phyloP scores from a whole-genome alignment of 805 yeast species.

The Yarrowia sp. region DNA sequence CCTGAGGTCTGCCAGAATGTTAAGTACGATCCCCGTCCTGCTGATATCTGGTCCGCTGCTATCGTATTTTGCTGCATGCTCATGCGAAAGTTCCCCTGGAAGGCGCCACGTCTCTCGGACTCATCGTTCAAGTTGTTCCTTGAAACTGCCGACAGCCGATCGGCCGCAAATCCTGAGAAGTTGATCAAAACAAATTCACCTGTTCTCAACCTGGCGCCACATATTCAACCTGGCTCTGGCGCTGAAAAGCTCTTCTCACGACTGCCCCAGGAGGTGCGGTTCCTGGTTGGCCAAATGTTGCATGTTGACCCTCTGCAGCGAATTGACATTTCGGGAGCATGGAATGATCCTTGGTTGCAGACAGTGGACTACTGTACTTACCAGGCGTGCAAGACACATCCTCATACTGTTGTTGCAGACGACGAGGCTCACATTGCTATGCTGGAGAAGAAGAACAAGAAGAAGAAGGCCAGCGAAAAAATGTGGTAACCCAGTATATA shows the following conservation, averaged over 20 bases:
- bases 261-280: conserved; percentile 66
- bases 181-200: neutral
- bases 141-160: neutral
- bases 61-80: conserved; percentile 90
- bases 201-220: conserved; percentile 6
- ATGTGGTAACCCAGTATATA: conserved; percentile 36
- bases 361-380: conserved; percentile 67
- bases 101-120: conserved; percentile 76
- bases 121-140: conserved; percentile 66
- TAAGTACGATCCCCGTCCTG: conserved; percentile 78
- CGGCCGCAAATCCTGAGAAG: neutral
- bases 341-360: conserved; percentile 55
- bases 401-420: conserved; percentile 86
- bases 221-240: conserved; percentile 42
- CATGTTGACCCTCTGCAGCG: conserved; percentile 59
- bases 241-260: conserved; percentile 64
- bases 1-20: conserved; percentile 72
- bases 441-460: conserved; percentile 64
- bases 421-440: conserved; percentile 95
- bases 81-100: conserved; percentile 90
- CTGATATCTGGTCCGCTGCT: conserved; percentile 92
- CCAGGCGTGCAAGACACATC: conserved; percentile 45
- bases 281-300: conserved; percentile 65
- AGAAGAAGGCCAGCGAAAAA: conserved; percentile 52
- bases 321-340: conserved; percentile 54